phyloP scores from a whole-genome alignment of 2,329 filamentous ascomycete genomes.

The Penicillium expansum region DNA sequence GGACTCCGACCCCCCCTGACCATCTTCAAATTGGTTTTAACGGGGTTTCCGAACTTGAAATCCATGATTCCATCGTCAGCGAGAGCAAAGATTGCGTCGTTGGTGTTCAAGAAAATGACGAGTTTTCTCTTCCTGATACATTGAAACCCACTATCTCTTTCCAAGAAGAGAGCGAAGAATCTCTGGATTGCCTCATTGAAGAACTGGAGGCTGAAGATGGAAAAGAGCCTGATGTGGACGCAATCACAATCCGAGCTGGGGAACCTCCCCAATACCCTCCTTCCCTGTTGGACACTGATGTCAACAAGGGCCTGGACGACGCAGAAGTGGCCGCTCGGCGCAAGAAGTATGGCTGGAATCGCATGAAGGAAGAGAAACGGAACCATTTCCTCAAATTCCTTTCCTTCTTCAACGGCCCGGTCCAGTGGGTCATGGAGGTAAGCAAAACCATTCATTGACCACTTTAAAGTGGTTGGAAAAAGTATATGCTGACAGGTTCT shows the following conservation, averaged over 20 bases:
- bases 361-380: slow-evolving; percentile 89
- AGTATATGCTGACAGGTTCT: slow-evolving; percentile 1
- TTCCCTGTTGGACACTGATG: slow-evolving; percentile 74
- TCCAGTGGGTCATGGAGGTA: slow-evolving; percentile 93
- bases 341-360: slow-evolving; percentile 77
- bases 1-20: not conserved
- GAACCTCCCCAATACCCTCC: slow-evolving; percentile 64
- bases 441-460: slow-evolving; percentile 28
- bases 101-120: not conserved
- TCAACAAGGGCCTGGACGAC: slow-evolving; percentile 67
- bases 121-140: not conserved
- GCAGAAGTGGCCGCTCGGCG: slow-evolving; percentile 62
- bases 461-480: not conserved
- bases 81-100: not conserved
- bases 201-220: slow-evolving; percentile 82
- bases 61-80: not conserved
- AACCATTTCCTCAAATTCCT: slow-evolving; percentile 80
- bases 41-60: not conserved
- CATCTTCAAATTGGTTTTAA: not conserved
- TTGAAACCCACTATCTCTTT: not conserved
- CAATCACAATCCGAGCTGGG: slow-evolving; percentile 52
- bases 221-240: slow-evolving; percentile 62
- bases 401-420: slow-evolving; percentile 80
- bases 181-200: slow-evolving; percentile 83
- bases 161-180: slow-evolving; percentile 57